Conservation (phyloP, 2,329 filamentous ascomycete species). For the Aspergillus sp. region DNA sequence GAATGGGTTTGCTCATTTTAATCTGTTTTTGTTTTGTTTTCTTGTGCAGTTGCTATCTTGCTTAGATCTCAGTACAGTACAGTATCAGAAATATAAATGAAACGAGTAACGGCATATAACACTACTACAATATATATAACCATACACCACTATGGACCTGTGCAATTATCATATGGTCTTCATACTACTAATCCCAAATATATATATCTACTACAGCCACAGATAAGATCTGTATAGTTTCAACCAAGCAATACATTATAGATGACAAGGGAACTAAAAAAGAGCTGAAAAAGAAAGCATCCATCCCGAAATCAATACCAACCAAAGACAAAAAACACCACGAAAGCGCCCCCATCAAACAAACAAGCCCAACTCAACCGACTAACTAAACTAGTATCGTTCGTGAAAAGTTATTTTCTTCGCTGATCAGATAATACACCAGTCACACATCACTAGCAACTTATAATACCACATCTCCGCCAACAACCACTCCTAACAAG, state of each 20-base stretch:
- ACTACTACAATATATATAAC: no score
- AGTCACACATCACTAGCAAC: no score
- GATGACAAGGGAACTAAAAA: background rate
- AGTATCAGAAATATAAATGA: slow-evolving; percentile 2
- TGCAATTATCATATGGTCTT: no score
- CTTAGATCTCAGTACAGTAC: background rate
- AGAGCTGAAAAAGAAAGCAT: slow-evolving; percentile 19
- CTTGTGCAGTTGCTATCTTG: background rate
- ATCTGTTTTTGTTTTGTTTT: background rate
- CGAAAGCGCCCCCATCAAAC: slow-evolving; percentile 28
- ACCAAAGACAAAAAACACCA: slow-evolving; percentile 20
- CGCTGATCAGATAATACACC: background rate
- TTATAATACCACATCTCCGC: no score
- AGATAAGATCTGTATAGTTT: background rate
- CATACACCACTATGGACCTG: no score
- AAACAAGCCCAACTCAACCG: slow-evolving; percentile 2
- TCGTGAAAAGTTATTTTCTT: background rate
- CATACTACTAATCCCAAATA: no score
- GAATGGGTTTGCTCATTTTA: background rate
- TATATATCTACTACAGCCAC: no score
- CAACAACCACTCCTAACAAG: background rate
- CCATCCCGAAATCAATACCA: slow-evolving; percentile 14
- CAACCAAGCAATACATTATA: slow-evolving; percentile 7
- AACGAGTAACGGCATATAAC: background rate
- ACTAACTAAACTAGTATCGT: background rate